Conservation (phyloP, 2,329 filamentous ascomycete genomes). For the Colletotrichum cereale region DNA sequence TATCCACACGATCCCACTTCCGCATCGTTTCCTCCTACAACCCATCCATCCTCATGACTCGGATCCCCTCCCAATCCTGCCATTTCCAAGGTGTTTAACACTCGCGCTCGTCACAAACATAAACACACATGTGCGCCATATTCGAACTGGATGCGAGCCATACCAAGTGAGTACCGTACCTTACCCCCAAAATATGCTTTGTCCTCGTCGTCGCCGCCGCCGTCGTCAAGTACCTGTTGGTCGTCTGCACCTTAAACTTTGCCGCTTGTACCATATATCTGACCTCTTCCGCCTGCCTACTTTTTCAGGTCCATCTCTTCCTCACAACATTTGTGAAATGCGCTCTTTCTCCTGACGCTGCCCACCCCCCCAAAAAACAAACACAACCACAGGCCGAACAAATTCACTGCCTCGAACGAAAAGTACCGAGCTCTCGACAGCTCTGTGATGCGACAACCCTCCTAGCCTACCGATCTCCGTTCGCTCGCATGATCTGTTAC, state of each 20-base stretch:
- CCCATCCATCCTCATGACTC: slow-evolving; percentile 26
- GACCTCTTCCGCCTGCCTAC: slow-evolving; percentile 19
- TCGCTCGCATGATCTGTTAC: slow-evolving; percentile 33
- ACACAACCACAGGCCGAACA: not conserved
- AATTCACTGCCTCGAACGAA: not conserved
- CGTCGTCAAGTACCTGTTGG: not conserved
- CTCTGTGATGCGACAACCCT: slow-evolving; percentile 34
- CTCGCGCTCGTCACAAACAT: slow-evolving; percentile 1
- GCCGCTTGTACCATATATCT: slow-evolving; percentile 29
- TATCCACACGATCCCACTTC: slow-evolving; percentile 39
- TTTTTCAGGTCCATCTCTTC: slow-evolving; percentile 11
- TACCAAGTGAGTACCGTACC: slow-evolving; percentile 14
- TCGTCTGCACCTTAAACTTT: slow-evolving; percentile 19
- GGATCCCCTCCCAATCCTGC: slow-evolving; percentile 24
- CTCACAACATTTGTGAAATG: slow-evolving; percentile 20
- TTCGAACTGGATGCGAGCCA: slow-evolving; percentile 4
- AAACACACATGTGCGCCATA: slow-evolving; percentile 5
- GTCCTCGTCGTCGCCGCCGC: not conserved
- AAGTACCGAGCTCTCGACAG: not conserved
- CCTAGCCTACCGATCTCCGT: slow-evolving; percentile 9
- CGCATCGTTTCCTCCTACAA: slow-evolving; percentile 26
- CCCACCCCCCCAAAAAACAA: not conserved
- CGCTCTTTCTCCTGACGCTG: slow-evolving; percentile 6
- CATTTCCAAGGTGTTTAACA: slow-evolving; percentile 13
- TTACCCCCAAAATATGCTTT: not conserved